Evolutionary conservation across 257 asterid genomes (phyloP), one percentile per base, ranked within the genome.

Genomic region (Phtheirospermum japonicum): DNA sequence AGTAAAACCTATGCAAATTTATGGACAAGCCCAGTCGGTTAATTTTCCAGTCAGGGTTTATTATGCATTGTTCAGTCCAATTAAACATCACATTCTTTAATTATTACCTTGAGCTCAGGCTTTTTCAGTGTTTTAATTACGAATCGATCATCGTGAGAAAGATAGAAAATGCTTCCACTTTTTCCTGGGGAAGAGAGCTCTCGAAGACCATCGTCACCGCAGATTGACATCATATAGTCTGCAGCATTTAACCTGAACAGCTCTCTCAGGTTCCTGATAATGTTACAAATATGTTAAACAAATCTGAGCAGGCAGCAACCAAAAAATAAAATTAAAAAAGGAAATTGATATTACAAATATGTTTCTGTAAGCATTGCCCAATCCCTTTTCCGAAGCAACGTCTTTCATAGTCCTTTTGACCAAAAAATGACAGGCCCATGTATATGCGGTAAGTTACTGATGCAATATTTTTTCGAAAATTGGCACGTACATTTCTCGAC

Each of bases 191-290:
- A 89, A 53, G 90, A 81, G 59, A 89, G 84, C 75, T 85, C 96
- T 72, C 83, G 82, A 74, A 93, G 81, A 70, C 92, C 96, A 74
- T 89, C 94, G 68, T 84, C 94, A 59, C 96, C 96, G 74, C 96
- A 89, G 64, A 93, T 93, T 64, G 97, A 87, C 96, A 89, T 87
- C 97, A 93, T 93, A 68, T 93, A 93, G 46, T 93, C 97, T 57
- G 97, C 97, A 53, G 99, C 92, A 73, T 87, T 76, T 71, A 93
- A 68, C 83, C 76, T 85, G 83, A 93, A 93, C 79, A 93, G 37
- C 78, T 87, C 99, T 66, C 97, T 87, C 83, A 93, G 79, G 72
- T 89, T 85, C 87, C 99, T 93, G 91, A 72, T 13, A 77, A 74
- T 46, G 23, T 14, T 46, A 46, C 9, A 46, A 46, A 5, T 46